Percentiles rank a stretch among this genome's conserved stretches.
Conservation (phyloP, 176 grass and related monocot species). For the Phoenix dactylifera region DNA sequence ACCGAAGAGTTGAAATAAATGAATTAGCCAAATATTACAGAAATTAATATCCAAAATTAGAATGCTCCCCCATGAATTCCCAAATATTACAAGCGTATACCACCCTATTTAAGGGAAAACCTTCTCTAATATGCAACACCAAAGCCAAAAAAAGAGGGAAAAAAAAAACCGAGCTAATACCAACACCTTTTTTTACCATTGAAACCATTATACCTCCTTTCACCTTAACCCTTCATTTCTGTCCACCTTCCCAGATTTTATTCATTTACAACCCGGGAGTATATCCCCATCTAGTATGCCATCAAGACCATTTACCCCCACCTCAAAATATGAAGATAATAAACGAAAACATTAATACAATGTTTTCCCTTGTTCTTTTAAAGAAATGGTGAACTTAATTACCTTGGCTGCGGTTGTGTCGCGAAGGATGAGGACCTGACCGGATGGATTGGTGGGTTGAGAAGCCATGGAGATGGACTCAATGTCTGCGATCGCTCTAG, state of each 20-base stretch:
- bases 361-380: not conserved
- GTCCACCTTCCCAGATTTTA: no score
- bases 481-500: constrained; percentile 31
- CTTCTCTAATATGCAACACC: constrained; percentile 11
- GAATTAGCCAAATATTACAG: not conserved
- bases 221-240: no score
- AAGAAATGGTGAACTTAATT: not conserved
- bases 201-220: no score
- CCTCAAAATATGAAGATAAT: not conserved
- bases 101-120: constrained; percentile 2
- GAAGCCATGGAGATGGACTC: not conserved
- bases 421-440: not conserved
- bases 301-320: not conserved
- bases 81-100: constrained; percentile 1
- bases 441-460: not conserved
- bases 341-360: not conserved
- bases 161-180: not conserved
- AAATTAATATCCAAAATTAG: constrained; percentile 2
- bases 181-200: not conserved
- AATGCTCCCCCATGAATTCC: constrained; percentile 6
- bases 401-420: not conserved
- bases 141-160: not conserved
- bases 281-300: no score
- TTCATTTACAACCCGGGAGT: no score
- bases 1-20: no score